Base-by-base conservation (phyloP, 768 basidiomycete genomes). In the Macrocybe gigantea region DNA sequence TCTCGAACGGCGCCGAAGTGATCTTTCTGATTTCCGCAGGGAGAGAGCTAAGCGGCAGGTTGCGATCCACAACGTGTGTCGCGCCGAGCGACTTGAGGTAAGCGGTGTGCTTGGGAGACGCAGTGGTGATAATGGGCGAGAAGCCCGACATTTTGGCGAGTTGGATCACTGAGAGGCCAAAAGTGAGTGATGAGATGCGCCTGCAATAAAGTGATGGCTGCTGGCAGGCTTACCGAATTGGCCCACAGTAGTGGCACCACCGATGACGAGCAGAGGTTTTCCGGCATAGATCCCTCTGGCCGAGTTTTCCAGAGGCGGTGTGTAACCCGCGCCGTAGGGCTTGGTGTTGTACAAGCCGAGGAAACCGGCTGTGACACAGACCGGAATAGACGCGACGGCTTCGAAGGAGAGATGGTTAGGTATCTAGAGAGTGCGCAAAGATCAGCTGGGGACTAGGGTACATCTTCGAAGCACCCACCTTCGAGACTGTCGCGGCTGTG, bases 401-500 rank as follows among this genome's bases (percentile, higher is more conserved):
- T 74, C 75, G 49, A 69, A 73, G 5, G 71, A 65, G 39, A 74
- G 29, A 46, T 61, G 67, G 29, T 57, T 55, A 2, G 75, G 76
- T 33, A 78, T 22, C 22, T 67, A 64, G 71, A 45, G 3, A 8
- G 47, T 7, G 41, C 40, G 15, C n/a, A 14, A 38, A 41, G 41
- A 33, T 13, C 40, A 41, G 37, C 47, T 38, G 41, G 22, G 1
- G 22, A 22, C 22, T 22, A 22, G 4, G 1, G 22, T 22, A 22
- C 22, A 22, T 22, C 22, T 22, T 22, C 22, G 22, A 22, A 22
- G 22, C 22, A 22, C 22, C 22, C 47, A 64, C 67, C 58, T 68
- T 70, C 12, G 62, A 56, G 14, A 63, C 56, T 29, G 66, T 66
- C 40, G 63, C 64, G 34, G 68, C 64, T 12, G 63, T 60, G 2